Percentiles rank a stretch among this genome's conserved stretches.
These are phyloP conservation scores for Nitzschia sp. DNA, from an alignment of 108 stramenopile genomes.

Conservation along the genomic window DNA sequence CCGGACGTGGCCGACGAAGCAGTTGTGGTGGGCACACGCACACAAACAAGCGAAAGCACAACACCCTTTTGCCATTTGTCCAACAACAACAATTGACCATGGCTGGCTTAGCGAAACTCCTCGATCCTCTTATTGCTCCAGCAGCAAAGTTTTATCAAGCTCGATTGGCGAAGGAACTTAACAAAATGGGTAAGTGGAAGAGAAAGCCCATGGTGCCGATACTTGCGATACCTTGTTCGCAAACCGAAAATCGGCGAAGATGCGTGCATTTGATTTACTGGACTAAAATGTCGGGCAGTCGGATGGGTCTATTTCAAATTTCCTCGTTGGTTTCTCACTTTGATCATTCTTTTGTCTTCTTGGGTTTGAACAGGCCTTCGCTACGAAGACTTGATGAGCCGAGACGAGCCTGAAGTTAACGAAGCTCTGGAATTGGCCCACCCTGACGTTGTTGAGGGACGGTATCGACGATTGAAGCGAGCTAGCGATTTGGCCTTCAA, in stretches of 20 bases:
- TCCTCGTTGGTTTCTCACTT: too few relatives aligned
- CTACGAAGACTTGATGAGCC: constrained; percentile 85
- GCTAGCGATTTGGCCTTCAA: constrained; percentile 88
- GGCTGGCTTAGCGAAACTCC: constrained; percentile 32
- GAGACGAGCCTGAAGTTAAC: constrained; percentile 68
- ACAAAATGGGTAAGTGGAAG: constrained; percentile 73
- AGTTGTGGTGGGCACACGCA: too few relatives aligned
- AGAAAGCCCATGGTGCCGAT: too few relatives aligned
- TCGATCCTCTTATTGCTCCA: constrained; percentile 70
- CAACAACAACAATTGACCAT: constrained; percentile 31
- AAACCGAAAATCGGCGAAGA: too few relatives aligned
- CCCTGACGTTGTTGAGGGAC: constrained; percentile 77
- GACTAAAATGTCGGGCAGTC: too few relatives aligned
- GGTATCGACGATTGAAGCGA: constrained; percentile 85
- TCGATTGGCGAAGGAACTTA: constrained; percentile 56
- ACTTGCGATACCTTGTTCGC: too few relatives aligned
- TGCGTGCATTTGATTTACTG: neutral
- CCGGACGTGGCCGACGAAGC: too few relatives aligned
- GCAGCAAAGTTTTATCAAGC: constrained; percentile 65
- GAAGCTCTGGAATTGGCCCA: constrained; percentile 85
- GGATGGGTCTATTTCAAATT: too few relatives aligned
- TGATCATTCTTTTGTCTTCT: constrained; percentile 4
- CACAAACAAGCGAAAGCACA: neutral
- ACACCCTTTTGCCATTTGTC: constrained; percentile 18
- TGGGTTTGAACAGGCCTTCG: constrained; percentile 62